Conservation (phyloP, 2,329 filamentous ascomycete genomes). For the Myotisia sp. region DNA sequence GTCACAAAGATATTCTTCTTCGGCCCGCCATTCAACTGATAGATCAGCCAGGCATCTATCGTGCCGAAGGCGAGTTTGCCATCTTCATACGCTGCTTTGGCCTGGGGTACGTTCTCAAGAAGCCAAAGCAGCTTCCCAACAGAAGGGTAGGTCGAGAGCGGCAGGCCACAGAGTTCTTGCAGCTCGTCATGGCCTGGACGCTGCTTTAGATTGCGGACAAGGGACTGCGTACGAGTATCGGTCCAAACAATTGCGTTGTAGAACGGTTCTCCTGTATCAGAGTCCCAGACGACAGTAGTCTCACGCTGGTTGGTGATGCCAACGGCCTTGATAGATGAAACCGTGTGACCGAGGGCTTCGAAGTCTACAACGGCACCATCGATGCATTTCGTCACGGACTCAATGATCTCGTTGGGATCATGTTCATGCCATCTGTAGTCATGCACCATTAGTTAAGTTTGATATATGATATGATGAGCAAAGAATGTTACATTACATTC, state of each 20-base stretch:
- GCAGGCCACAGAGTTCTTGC: constrained; percentile 59
- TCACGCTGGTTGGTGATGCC: constrained; percentile 88
- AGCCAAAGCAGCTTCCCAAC: constrained; percentile 77
- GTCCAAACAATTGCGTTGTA: constrained; percentile 85
- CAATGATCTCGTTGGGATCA: constrained; percentile 61
- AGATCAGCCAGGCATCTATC: constrained; percentile 78
- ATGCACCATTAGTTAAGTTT: background rate
- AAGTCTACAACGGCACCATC: constrained; percentile 62
- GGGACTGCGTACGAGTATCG: constrained; percentile 61
- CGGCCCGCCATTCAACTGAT: constrained; percentile 59
- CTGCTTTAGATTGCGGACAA: constrained; percentile 66
- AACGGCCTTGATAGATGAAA: constrained; percentile 56
- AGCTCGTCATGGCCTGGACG: constrained; percentile 54
- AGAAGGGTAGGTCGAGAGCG: constrained; percentile 77
- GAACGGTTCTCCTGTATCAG: constrained; percentile 64
- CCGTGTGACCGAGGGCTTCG: constrained; percentile 51
- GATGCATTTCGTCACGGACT: constrained; percentile 65
- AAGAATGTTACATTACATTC: too few species aligned
- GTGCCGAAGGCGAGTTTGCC: constrained; percentile 74
- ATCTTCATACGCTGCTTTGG: constrained; percentile 61
- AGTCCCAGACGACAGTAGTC: constrained; percentile 76
- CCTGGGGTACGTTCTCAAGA: constrained; percentile 54
- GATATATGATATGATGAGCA: too few species aligned
- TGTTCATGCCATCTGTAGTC: constrained; percentile 86
- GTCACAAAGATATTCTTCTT: constrained; percentile 61